phyloP scores from a whole-genome alignment of 179 eudicot genomes.

The Nepenthes alata region DNA sequence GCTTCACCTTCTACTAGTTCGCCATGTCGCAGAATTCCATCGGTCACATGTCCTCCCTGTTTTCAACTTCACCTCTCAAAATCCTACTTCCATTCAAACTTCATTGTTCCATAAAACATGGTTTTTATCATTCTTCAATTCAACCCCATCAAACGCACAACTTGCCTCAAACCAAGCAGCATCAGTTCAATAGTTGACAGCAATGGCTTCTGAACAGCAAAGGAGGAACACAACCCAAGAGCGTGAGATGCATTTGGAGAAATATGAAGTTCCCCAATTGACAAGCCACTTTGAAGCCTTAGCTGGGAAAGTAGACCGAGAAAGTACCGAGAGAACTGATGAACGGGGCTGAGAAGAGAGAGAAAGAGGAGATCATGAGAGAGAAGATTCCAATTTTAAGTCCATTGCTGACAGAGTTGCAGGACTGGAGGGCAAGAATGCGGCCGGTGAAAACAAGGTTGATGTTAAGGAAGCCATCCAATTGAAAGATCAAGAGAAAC shows the following conservation, averaged over 20 bases:
- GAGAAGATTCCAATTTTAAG: slow-evolving; percentile 19
- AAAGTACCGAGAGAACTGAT: background rate
- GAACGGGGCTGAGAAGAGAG: background rate
- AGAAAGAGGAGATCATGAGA: slow-evolving; percentile 1
- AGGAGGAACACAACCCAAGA: slow-evolving; percentile 42
- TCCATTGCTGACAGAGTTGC: slow-evolving; percentile 11
- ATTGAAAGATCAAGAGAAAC: background rate
- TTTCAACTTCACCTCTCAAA: background rate
- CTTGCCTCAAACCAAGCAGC: no score
- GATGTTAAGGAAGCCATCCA: background rate
- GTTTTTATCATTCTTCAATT: no score
- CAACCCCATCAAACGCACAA: no score
- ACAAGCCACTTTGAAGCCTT: slow-evolving; percentile 49
- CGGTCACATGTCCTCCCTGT: slow-evolving; percentile 15
- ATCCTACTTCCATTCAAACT: background rate
- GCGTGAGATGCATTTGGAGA: slow-evolving; percentile 25
- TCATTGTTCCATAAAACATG: background rate
- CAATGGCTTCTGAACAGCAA: slow-evolving; percentile 55
- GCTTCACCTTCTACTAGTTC: background rate
- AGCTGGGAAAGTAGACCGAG: slow-evolving; percentile 8
- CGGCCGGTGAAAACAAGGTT: background rate
- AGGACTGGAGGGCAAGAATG: background rate
- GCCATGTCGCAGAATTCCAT: background rate
- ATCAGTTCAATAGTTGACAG: background rate
- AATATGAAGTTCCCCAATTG: slow-evolving; percentile 42